These are phyloP conservation scores for Ilyonectria mors-panacis DNA, from an alignment of 2,329 filamentous ascomycete genomes.

Conservation along the genomic window DNA sequence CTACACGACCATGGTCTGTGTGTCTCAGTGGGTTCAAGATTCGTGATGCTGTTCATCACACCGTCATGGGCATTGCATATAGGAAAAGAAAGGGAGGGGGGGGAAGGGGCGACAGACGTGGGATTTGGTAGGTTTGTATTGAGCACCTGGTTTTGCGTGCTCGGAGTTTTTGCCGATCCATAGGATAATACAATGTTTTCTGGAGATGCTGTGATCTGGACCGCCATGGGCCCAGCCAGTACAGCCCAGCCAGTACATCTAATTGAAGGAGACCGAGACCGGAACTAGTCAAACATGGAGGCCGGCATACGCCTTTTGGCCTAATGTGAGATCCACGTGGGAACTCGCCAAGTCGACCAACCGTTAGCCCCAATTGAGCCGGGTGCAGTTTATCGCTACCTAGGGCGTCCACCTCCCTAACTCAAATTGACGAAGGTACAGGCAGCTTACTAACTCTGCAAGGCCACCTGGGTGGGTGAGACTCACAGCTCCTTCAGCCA, in stretches of 20 bases:
- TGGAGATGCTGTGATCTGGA: slow-evolving; percentile 11
- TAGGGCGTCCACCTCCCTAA: not conserved
- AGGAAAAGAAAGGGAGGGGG: slow-evolving; percentile 21
- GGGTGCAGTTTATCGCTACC: not conserved
- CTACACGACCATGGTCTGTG: slow-evolving; percentile 78
- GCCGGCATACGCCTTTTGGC: slow-evolving; percentile 28
- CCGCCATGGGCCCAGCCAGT: slow-evolving; percentile 19
- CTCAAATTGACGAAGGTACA: not conserved
- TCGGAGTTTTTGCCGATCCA: slow-evolving; percentile 5
- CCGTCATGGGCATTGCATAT: not conserved
- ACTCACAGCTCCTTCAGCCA: not conserved
- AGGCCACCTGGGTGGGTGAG: not conserved
- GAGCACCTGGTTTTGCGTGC: slow-evolving; percentile 13
- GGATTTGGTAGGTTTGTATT: slow-evolving; percentile 6
- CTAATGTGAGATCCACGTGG: slow-evolving; percentile 24
- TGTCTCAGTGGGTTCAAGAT: slow-evolving; percentile 53
- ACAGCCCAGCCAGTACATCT: too few species aligned
- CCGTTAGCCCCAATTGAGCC: not conserved
- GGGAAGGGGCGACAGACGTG: not conserved
- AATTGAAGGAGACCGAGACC: slow-evolving; percentile 18
- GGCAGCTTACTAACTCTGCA: not conserved
- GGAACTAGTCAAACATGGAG: slow-evolving; percentile 3
- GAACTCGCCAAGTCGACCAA: not conserved
- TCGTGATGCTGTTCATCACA: slow-evolving; percentile 22
- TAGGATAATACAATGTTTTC: slow-evolving; percentile 1